Percentiles rank a stretch among this genome's conserved stretches.
phyloP scores from a whole-genome alignment of 139 green algal species.

The Closterium sp. region DNA sequence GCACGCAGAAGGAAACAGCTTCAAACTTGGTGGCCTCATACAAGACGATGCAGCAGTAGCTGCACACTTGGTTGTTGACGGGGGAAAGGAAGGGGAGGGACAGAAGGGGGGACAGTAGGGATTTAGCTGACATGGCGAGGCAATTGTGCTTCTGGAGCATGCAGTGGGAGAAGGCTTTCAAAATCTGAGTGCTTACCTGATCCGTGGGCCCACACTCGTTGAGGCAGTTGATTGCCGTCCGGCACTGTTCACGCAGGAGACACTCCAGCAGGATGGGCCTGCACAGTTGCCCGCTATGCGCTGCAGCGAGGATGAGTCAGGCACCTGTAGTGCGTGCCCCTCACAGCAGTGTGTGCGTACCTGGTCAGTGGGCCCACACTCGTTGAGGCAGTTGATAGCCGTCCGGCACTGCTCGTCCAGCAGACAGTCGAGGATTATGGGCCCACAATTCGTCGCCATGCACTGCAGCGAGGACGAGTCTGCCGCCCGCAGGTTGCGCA shows the following conservation, averaged over 20 bases:
- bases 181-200: constrained; percentile 36
- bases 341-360: too few relatives aligned
- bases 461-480: constrained; percentile 32
- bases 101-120: too few relatives aligned
- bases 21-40: not conserved
- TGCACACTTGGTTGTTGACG: too few relatives aligned
- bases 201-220: constrained; percentile 33
- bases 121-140: not conserved
- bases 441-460: constrained; percentile 41
- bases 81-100: too few relatives aligned
- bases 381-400: constrained; percentile 34
- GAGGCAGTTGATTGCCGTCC: constrained; percentile 27
- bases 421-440: constrained; percentile 32
- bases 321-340: too few relatives aligned
- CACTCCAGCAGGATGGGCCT: constrained; percentile 21
- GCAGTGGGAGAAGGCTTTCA: not conserved
- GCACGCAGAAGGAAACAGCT: not conserved
- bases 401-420: constrained; percentile 26
- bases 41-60: not conserved
- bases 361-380: constrained; percentile 39
- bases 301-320: not conserved
- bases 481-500: constrained; percentile 33
- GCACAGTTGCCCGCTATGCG: constrained; percentile 45
- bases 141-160: not conserved
- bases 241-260: constrained; percentile 14